Base-by-base conservation (phyloP, 1,139 yeast genomes). In the Sugiyamaella xylanicola region DNA sequence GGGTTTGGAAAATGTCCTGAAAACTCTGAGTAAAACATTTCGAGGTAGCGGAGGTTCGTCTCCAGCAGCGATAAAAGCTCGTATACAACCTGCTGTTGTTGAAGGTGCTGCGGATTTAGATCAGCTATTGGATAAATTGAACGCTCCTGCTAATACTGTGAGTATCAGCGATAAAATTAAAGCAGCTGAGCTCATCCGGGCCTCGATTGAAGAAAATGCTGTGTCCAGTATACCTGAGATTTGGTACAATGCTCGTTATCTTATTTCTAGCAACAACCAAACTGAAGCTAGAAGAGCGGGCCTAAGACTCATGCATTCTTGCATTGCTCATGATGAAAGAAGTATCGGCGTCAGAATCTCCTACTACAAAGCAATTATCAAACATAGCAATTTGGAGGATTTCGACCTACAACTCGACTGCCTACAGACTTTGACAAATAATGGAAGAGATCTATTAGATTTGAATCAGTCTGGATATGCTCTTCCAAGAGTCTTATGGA, bases 191-290 rank as follows among this genome's bases (percentile, higher is more conserved):
- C 72, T 77, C 41, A 70, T 87, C 45, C 73, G 80, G 3, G 78
- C 77, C 3, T 76, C 83, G 1, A 69, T 88, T 2, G 77, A 77
- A 43, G 79, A 77, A 46, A 78, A 77, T 53, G 75, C 85, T 7
- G 77, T 84, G 1, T 77, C 86, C 0, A 80, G 86, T 1, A 76
- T 87, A 3, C 85, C 87, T 0, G 92, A 87, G 62, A 77, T 88
- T 2, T 89, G 97, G 97, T 83, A 85, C 65, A 72, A 83, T 55
- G 85, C 86, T 0, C 74, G 82, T 60, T 83, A 80, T 56, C 72
- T 86, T 70, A 77, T 87, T 51, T 75, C 76, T 7, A 68, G 74
- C 0, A 71, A 72, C 13, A 69, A 75, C 11, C 71, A 75, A 2
- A 64, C 74, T 1, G 77, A 81, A 21, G 67, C 73, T 22, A 75